Evolutionary conservation across 1,284 basidiomycete genomes (phyloP), one percentile per base, ranked within the genome.

Genomic region (Trichosporon sp.): DNA sequence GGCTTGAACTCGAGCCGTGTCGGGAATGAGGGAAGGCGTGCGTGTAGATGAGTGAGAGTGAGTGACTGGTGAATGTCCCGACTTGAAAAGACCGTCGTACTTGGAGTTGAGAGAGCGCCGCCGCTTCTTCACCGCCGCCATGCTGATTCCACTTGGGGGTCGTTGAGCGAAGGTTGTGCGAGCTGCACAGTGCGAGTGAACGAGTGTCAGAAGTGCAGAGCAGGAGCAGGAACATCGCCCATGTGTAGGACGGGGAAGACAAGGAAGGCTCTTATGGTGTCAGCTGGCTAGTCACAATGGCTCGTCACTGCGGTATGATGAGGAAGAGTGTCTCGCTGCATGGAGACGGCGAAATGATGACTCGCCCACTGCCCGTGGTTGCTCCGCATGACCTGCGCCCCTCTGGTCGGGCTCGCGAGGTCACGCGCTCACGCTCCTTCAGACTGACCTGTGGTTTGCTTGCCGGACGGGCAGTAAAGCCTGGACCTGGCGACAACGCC

Each of bases 11-110:
- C 32, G 59, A n/a, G 59, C 16, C 10, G 7, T 32, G 8, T 32
- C 31, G 3, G 59, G 59, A 6, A 63, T 63, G 16, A 63, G 59
- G n/a, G 59, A 63, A 7, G 59, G 59, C 16, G 32, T 63, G 32
- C 37, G 59, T 63, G 19, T 5, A 63, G 16, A 32, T 26, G 54
- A 8, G 31, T 32, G 32, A n/a, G n/a, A 8, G 14, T 63, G n/a
- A 37, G 32, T 12, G 11, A 4, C 12, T n/a, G 16, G 59, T 2
- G 59, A 63, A 8, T 35, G 59, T 7, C 59, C 14, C 14, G 31
- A 8, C 14, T 63, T 63, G 12, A 63, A 16, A n/a, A 63, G 59
- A 16, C 32, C 10, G 7, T 63, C 59, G 59, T 63, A 63, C 59
- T 37, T 63, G 12, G 59, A 26, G 16, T 63, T 63, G 32, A 63